Base-by-base conservation (phyloP, 148 eudicot species). In the Arbutus unedo region DNA sequence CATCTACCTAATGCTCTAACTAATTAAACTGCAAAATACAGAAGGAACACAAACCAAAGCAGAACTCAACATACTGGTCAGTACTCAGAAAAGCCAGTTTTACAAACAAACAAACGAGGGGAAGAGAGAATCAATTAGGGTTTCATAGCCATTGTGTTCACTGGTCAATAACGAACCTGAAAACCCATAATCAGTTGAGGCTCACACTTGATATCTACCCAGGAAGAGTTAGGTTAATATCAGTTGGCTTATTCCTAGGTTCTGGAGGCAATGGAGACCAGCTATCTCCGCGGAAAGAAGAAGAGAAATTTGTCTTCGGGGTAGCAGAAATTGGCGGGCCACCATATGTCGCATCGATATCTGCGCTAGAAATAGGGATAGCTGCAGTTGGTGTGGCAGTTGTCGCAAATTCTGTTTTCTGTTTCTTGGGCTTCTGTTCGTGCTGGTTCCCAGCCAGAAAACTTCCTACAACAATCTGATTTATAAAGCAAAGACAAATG, bases 391-490 rank as follows among this genome's bases (percentile, higher is more conserved):
- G 91, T 16, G 89, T 67, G 50, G 86, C 68, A 25, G 87, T 76
- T 25, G 85, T 84, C n/a, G 88, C 71, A 53, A 76, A 74, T 44
- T 93, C 95, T 0, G 90, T 60, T 79, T 92, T 94, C 62, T 83
- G 95, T 83, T 96, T 96, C 90, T 94, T 96, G 4, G 97, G 74
- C 78, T 89, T 89, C 82, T 85, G 94, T 83, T 96, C 99, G 8
- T 91, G 95, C 84, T 93, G 93, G 87, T 89, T 96, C 56, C 93
- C 94, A 3, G 99, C 89, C 62, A 93, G 87, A 83, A 96, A 96
- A 83, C 97, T 96, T 60, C 99, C 99, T 53, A 96, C 94, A 49
- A 95, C 95, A 74, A 95, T 94, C 98, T 95, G 92, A 47, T 66
- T 60, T 74, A 54, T 15, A 38, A 59, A 43, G 81, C 23, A 3